Evolutionary conservation across 768 basidiomycete genomes (phyloP), one percentile per base, ranked within the genome.

Genomic region (Trichaptum fuscoviolaceum): DNA sequence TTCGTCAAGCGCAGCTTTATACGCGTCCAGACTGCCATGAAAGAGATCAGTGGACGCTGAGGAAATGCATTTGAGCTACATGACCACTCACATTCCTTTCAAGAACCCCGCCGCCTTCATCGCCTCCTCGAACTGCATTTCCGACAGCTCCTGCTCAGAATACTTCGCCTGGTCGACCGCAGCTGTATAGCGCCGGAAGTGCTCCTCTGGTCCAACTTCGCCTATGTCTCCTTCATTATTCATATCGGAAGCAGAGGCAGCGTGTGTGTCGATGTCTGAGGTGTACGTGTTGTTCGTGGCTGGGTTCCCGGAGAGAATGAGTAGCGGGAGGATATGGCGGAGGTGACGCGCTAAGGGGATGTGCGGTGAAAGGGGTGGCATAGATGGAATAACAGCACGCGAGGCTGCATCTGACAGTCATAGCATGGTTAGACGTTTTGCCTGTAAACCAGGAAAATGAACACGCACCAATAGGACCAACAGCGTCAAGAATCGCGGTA

Each of bases 281-380:
- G 30, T 30, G 30, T 30, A 30, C 30, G 30, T 30, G 30, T 30
- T 30, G 30, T 30, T 2, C 30, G 30, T 30, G 8, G 30, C 30
- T 2, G 30, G 8, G 4, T 2, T 30, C 30, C 20, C 42, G 12
- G 42, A 20, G 42, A 52, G 12, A 12, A 2, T 15, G 75, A 86
- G 66, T 1, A 93, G 80, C 0, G 90, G 90, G 2, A 84, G 76
- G 36, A 93, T 83, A 76, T 89, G 91, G 58, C 91, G 87, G 72
- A 92, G 90, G 73, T 93, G 91, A 74, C 91, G 87, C 62, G 89
- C 79, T 88, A 93, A 88, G 69, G 91, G 87, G 4, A 82, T 82
- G 73, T 91, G 87, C 1, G 91, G 90, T 69, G 88, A 88, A 71
- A 90, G 75, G 20, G 77, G 71, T 15, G 91, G 92, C 64, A 90